Evolutionary conservation across 2,329 filamentous ascomycete genomes (phyloP).

Genomic region (Nemania diffusa): DNA sequence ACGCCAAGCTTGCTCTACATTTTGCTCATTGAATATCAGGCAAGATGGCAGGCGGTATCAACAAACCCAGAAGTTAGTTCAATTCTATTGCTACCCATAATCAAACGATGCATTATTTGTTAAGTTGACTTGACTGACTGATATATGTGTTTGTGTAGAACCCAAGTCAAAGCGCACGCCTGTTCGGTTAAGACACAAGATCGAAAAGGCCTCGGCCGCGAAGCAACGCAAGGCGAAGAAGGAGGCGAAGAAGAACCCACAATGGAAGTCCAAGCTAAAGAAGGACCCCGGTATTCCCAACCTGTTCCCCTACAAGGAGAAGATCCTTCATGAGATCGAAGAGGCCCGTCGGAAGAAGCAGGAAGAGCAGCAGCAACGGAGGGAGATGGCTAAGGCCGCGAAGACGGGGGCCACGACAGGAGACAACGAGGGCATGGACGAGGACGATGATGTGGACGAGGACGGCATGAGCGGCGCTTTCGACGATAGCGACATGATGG

Average conservation of each 20-base stretch:
- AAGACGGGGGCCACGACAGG: conserved; percentile 63
- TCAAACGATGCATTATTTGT: background rate
- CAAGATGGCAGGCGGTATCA: conserved; percentile 48
- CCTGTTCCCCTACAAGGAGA: conserved; percentile 97
- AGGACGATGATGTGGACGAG: conserved; percentile 64
- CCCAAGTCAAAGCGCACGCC: conserved; percentile 93
- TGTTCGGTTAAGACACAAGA: conserved; percentile 92
- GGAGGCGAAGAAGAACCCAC: conserved; percentile 92
- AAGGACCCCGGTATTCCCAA: conserved; percentile 99
- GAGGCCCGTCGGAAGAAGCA: conserved; percentile 83
- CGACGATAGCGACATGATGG: conserved; percentile 32
- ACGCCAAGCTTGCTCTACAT: background rate
- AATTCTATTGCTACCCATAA: background rate
- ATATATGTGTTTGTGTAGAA: conserved; percentile 63
- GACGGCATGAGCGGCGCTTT: conserved; percentile 57
- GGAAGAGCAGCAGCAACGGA: conserved; percentile 77
- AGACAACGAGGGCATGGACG: conserved; percentile 55
- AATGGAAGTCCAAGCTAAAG: conserved; percentile 95
- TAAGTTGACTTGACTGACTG: background rate
- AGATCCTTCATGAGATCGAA: conserved; percentile 93
- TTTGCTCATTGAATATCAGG: conserved; percentile 10
- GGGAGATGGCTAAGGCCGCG: conserved; percentile 76
- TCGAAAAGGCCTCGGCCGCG: conserved; percentile 87
- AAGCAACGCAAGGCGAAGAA: conserved; percentile 94
- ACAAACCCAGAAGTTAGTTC: conserved; percentile 48